Evolutionary conservation across 2,329 filamentous ascomycete species (phyloP).

Genomic region (Fusarium sp.): DNA sequence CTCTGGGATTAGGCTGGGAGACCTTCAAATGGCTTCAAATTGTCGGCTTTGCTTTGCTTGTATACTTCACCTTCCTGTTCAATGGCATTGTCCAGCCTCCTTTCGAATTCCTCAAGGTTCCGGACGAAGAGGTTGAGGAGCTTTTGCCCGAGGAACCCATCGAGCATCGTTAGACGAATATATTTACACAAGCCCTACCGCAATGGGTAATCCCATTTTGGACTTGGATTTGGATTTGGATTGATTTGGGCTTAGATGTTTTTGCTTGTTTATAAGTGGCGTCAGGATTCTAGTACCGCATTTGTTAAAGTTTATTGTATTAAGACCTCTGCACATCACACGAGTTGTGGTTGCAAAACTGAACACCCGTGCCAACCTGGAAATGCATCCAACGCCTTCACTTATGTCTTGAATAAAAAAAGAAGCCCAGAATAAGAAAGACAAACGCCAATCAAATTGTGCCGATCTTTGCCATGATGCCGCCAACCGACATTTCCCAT

Average conservation of each 20-base stretch:
- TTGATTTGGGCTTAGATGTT: background rate
- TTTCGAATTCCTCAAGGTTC: slow-evolving; percentile 70
- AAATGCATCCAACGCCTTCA: slow-evolving; percentile 12
- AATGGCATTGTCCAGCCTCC: slow-evolving; percentile 93
- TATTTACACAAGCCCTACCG: background rate
- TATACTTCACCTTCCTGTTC: slow-evolving; percentile 97
- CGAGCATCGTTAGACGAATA: slow-evolving; percentile 65
- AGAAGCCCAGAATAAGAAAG: background rate
- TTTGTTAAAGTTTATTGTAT: slow-evolving; percentile 15
- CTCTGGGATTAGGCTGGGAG: slow-evolving; percentile 93
- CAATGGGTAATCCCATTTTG: background rate
- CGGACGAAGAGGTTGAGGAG: slow-evolving; percentile 65
- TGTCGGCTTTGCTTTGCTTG: slow-evolving; percentile 84
- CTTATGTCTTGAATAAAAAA: background rate
- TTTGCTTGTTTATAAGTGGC: slow-evolving; percentile 9
- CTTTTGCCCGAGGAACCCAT: slow-evolving; percentile 86
- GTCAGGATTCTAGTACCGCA: slow-evolving; percentile 10
- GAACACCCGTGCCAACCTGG: slow-evolving; percentile 19
- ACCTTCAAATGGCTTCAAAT: slow-evolving; percentile 98
- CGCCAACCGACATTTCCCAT: slow-evolving; percentile 6
- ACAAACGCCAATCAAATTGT: slow-evolving; percentile 30
- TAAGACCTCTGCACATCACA: slow-evolving; percentile 1
- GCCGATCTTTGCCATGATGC: background rate
- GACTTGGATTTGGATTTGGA: background rate
- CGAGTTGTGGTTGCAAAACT: slow-evolving; percentile 16